Base-by-base conservation (phyloP, 2,329 filamentous ascomycete genomes). In the Penicillium nordicum region DNA sequence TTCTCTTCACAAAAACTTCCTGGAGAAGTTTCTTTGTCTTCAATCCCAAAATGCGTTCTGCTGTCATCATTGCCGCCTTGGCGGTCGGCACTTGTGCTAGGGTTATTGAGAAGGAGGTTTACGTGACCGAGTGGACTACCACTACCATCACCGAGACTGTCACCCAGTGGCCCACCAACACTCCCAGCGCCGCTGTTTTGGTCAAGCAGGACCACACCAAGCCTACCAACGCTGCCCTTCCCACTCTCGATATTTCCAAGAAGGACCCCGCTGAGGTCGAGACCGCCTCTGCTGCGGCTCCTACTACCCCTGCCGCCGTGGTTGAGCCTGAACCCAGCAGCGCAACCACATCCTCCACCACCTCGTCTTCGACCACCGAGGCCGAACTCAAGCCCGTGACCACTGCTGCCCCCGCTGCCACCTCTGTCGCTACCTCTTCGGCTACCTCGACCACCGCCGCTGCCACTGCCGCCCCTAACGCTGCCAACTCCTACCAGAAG, bases 381-480 rank as follows among this genome's bases (percentile, higher is more conserved):
- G 41, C 47, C 12, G 32, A 46, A 27, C 12, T 36, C 7, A 16
- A 58, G 36, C 8, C 72, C 3, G 79, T 36, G 16, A 25, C 79
- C 47, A 74, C 73, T 29, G 77, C 76, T 11, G 61, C 67, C 73
- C 74, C 25, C 16, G 25, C 53, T 18, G 42, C 59, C n/a, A 57
- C 72, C 25, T 63, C 71, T 5, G 8, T 32, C 14, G 44, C 44
- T n/a, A 36, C 68, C 73, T 75, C 23, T 29, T 32, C 55, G 32
- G 49, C 60, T n/a, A 57, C 71, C 23, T 63, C 71, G 10, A 58
- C 72, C 29, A 32, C 37, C 12, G 18, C 37, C 4, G 30, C 51
- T 7, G 78, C 79, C 55, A 73, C 74, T 0, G 60, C 79, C 38
- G 77, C 78, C 54, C 70, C 74, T 9, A 75, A 27, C 21, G 50